A percentile compares a stretch with the other conserved stretches of the same genome.
phyloP scores from a whole-genome alignment of 1,284 basidiomycete species.

The Ganoderma boninense region DNA sequence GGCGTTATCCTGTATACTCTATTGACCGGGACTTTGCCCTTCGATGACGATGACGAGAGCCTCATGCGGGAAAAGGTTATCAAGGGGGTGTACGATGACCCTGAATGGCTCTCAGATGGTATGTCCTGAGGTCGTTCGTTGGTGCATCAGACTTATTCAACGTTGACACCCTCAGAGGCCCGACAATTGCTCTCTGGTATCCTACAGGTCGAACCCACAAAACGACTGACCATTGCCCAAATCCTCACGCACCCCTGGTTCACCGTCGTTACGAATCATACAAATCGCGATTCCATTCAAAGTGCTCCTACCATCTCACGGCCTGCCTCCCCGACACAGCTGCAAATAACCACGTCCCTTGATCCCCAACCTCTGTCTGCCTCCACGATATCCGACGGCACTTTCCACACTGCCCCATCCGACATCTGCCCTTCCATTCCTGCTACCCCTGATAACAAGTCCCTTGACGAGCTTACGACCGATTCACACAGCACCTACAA shows the following conservation, averaged over 20 bases:
- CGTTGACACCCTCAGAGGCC: conserved; percentile 65
- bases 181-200: conserved; percentile 83
- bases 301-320: conserved; percentile 40
- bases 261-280: conserved; percentile 42
- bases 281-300: conserved; percentile 41
- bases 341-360: conserved; percentile 37
- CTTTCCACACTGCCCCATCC: conserved; percentile 63
- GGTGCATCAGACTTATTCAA: background rate
- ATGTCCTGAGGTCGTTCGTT: conserved; percentile 19
- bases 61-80: conserved; percentile 91
- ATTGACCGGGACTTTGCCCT: conserved; percentile 93
- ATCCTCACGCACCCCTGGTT: conserved; percentile 96
- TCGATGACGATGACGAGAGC: conserved; percentile 95
- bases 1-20: conserved; percentile 96
- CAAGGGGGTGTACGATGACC: conserved; percentile 90
- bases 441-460: conserved; percentile 59
- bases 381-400: conserved; percentile 58
- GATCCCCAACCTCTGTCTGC: conserved; percentile 48
- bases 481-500: conserved; percentile 49
- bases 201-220: conserved; percentile 81
- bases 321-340: conserved; percentile 33
- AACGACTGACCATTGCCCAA: conserved; percentile 83
- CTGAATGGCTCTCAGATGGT: conserved; percentile 91
- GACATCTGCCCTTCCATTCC: conserved; percentile 60
- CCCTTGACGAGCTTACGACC: conserved; percentile 11